Evolutionary conservation across 495 filamentous ascomycete genomes (phyloP).

Genomic region (Lophium mytilinum): DNA sequence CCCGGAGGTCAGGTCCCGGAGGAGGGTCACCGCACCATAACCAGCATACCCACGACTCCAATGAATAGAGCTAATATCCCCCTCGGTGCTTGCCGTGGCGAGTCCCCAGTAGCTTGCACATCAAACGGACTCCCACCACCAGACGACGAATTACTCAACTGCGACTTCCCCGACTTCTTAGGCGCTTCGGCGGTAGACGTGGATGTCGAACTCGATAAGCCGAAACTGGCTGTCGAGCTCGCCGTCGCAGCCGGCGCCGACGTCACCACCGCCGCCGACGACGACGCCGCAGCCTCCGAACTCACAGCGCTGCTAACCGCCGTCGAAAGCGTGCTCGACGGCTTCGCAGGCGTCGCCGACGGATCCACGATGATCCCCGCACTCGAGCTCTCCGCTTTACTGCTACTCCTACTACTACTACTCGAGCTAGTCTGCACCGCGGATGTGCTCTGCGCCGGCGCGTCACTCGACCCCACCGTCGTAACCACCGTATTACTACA

Average conservation of each 20-base stretch:
- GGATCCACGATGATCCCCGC: neutral
- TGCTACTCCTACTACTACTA: neutral
- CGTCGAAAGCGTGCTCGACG: neutral
- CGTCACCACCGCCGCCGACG: neutral
- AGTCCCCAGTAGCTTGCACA: constrained; percentile 8
- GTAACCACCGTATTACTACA: constrained; percentile 10
- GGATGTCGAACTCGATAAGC: neutral
- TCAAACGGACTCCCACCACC: constrained; percentile 25
- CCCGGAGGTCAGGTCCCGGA: too few species aligned
- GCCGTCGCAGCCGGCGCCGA: neutral
- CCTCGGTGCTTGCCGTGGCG: neutral
- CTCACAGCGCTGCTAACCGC: neutral
- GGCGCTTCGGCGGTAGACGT: neutral
- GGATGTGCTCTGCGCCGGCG: neutral
- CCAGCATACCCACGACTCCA: too few species aligned
- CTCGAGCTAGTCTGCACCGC: neutral
- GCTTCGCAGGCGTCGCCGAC: neutral
- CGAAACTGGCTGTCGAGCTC: neutral
- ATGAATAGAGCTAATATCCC: too few species aligned
- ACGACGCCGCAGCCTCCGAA: neutral
- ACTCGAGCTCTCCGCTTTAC: neutral
- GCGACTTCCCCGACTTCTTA: constrained; percentile 1
- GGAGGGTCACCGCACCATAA: too few species aligned
- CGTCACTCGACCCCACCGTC: neutral
- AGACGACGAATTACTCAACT: constrained; percentile 17